Percentiles rank a stretch among this genome's conserved stretches.
These are phyloP conservation scores for Tuber indicum DNA, from an alignment of 495 filamentous ascomycete species.

Conservation along the genomic window DNA sequence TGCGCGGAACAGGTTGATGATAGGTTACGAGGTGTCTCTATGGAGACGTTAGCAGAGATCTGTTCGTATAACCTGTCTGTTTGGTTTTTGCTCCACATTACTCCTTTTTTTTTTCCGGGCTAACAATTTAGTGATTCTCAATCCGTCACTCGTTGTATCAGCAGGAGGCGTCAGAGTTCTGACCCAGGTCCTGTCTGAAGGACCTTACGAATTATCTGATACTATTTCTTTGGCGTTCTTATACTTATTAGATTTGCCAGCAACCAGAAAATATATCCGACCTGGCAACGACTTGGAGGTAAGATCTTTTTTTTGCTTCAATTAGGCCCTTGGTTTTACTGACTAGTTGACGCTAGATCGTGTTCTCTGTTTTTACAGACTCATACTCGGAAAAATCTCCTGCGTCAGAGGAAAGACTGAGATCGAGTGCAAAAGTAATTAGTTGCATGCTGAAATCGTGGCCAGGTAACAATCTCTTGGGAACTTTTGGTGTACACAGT, in stretches of 20 bases:
- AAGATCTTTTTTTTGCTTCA: conserved; percentile 30
- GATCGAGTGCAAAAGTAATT: conserved; percentile 78
- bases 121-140: conserved; percentile 56
- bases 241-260: conserved; percentile 78
- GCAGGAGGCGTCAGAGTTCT: conserved; percentile 76
- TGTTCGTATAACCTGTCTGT: conserved; percentile 15
- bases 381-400: conserved; percentile 55
- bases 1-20: conserved; percentile 76
- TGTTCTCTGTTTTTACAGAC: conserved; percentile 86
- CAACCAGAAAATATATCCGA: conserved; percentile 67
- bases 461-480: conserved; percentile 50
- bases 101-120: not conserved
- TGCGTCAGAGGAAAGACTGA: conserved; percentile 64
- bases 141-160: conserved; percentile 67
- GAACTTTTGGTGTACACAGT: not conserved
- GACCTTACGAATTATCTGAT: conserved; percentile 84
- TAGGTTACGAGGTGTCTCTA: conserved; percentile 75
- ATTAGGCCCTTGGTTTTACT: conserved; percentile 20
- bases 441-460: conserved; percentile 86
- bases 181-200: conserved; percentile 79
- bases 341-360: conserved; percentile 53
- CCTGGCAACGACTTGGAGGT: conserved; percentile 59
- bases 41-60: conserved; percentile 88
- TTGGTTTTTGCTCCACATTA: not conserved
- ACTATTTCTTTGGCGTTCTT: conserved; percentile 76